Evolutionary conservation across 2,329 filamentous ascomycete species (phyloP), one percentile per base, ranked within the genome.

Genomic region (Phialocephala subalpina): DNA sequence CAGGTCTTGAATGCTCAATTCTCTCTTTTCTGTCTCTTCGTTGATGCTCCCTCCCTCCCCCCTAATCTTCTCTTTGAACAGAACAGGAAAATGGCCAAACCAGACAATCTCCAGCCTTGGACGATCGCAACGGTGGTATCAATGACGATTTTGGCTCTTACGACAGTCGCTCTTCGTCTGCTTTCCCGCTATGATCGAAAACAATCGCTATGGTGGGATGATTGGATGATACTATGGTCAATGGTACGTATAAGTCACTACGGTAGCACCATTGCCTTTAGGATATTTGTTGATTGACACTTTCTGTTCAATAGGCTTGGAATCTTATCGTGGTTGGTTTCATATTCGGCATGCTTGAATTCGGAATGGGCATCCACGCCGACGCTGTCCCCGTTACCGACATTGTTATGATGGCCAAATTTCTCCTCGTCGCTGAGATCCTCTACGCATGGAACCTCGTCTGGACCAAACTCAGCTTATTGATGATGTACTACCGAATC

Each of bases 401-500:
- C n/a, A 79, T 83, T 27, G 78, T 82, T 56, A 74, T 78, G 72
- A 80, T 82, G 75, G 79, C 80, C 14, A 83, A 85, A 73, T 79
- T 80, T 71, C 77, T 85, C 6, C 72, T 85, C 14, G 80, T 82
- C 12, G 82, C 80, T 25, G 82, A 84, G 70, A 77, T 83, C 62
- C 74, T 84, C 45, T 84, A 84, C 69, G 80, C 78, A 29, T 83
- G 78, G 70, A 83, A 82, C 35, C 74, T 84, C 3, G 81, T 79
- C 45, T 80, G 82, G 75, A 82, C 83, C n/a, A 86, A 85, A 69
- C 62, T 84, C 16, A 80, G 80, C 59, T 76, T 86, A 25, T 71
- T 86, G 53, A 73, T 84, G 49, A 84, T 86, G 82, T 86, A 85
- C 76, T 80, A 79, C 70, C 82, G 83, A 70, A 83, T 86, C 68